Evolutionary conservation across 169 alveolate genomes (phyloP).

Genomic region (Plasmodium falciparum): DNA sequence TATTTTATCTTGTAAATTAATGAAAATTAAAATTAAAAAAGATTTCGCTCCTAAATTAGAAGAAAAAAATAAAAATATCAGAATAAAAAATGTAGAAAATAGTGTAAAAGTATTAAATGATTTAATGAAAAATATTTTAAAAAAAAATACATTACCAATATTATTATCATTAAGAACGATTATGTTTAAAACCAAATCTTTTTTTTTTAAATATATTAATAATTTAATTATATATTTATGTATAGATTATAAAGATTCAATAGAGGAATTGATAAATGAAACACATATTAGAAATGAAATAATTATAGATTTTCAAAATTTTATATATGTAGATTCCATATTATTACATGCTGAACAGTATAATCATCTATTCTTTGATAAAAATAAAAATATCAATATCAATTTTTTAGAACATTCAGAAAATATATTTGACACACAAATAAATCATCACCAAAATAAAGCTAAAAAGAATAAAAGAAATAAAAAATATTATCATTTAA

Average conservation of each 20-base stretch:
- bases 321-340: constrained; percentile 25
- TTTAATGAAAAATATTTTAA: constrained; percentile 68
- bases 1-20: constrained; percentile 37
- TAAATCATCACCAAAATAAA: neutral
- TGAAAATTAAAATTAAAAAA: constrained; percentile 71
- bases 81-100: constrained; percentile 66
- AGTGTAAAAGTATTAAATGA: constrained; percentile 68
- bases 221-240: constrained; percentile 51
- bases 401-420: constrained; percentile 44
- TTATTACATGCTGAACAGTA: constrained; percentile 19
- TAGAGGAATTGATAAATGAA: constrained; percentile 41
- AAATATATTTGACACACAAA: constrained; percentile 4
- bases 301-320: constrained; percentile 26
- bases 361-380: neutral
- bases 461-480: constrained; percentile 3
- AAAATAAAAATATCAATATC: constrained; percentile 21
- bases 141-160: constrained; percentile 64
- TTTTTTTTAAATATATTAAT: constrained; percentile 46
- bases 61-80: constrained; percentile 56
- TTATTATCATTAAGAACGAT: constrained; percentile 44
- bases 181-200: constrained; percentile 53
- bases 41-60: constrained; percentile 63
- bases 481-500: neutral
- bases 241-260: constrained; percentile 45
- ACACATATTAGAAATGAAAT: constrained; percentile 38